Evolutionary conservation across 495 filamentous ascomycete species (phyloP), one percentile per base, ranked within the genome.

Genomic region (Hypomontagnella monticulosa): DNA sequence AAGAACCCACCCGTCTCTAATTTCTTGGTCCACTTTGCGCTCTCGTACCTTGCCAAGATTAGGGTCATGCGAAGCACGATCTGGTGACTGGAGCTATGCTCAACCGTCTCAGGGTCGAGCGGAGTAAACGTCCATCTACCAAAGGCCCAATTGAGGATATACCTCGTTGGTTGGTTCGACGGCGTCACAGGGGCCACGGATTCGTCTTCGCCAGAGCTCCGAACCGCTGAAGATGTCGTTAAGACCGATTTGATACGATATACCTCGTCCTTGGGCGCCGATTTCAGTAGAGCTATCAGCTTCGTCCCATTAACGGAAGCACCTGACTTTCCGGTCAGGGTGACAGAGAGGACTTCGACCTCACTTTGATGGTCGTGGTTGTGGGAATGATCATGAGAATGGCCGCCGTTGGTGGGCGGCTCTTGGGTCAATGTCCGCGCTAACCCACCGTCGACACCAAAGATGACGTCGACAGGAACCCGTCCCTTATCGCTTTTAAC

Each of bases 141-240:
- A 77, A 99, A 99, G 0, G 95, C 96, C 95, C 95, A 98, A 73
- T 99, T 99, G 42, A 99, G 82, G 44, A 97, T 96, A 72, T 93
- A 96, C 60, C 86, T 67, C 3, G 55, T 69, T 16, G 60, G 65
- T 18, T 30, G 48, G 32, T 52, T 37, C 9, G 58, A 33, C 12
- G 55, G 68, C 12, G 38, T 63, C 43, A 40, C 18, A 9, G 52
- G 47, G 18, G 40, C 15, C 2, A 52, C 14, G 15, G 56, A 33
- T 1, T 63, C 62, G 7, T 85, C 83, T 40, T 83, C 85, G 50
- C 88, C 84, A 14, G 88, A 91, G 37, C 86, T 86, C 18, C 73
- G 75, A 0, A 93, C 87, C 1, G 83, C 74, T 4, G 77, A 74
- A 2, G 78, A 76, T 0, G 85, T 76, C 14, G 89, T 86, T 36